Base-by-base conservation (phyloP, 108 stramenopile species). In the Fragilaria radians region DNA sequence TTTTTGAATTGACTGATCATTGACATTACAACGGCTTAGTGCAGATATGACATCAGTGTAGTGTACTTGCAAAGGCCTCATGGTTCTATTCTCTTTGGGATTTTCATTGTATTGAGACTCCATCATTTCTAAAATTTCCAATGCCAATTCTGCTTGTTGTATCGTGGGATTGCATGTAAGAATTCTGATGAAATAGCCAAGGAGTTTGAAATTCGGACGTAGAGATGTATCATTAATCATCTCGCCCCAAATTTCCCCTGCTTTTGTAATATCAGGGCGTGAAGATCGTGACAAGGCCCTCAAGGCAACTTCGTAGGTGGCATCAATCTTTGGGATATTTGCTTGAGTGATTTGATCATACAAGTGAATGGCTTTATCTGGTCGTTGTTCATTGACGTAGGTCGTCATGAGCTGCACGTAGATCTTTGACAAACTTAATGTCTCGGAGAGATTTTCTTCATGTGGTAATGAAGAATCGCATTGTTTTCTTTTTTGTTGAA, bases 151-250 rank as follows among this genome's bases (percentile, higher is more conserved):
- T 9, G 61, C 65, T 22, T 82, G 75, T 48, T 83, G 67, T 18
- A 36, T 7, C 53, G 77, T 62, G 48, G 69, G 65, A 17, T 74
- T 79, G 63, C 73, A 73, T 1, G 81, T 65, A 79, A 79, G 81
- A 22, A 77, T 81, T 63, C 71, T 74, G 45, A 86, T 78, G 1
- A 57, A 22, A 24, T n/a, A 2, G 31, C 55, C 33, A 24, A 23
- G 34, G 7, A 34, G 31, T 19, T 1, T 4, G 19, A 19, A 19
- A 33, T n/a, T 33, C 1, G 33, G 55, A 19, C 3, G 18, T 32
- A 57, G 1, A 24, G 32, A 11, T 3, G 36, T 7, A 11, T 29
- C n/a, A 1, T 18, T 34, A 1, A 23, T 2, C 55, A 57, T 33
- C 4, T 3, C 31, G 3, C 34, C 33, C 55, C 22, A 57, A 32